Percentiles rank a stretch among this genome's conserved stretches.
Conservation (phyloP, 371 early-diverging fungal species). For the Apophysomyces sp. region DNA sequence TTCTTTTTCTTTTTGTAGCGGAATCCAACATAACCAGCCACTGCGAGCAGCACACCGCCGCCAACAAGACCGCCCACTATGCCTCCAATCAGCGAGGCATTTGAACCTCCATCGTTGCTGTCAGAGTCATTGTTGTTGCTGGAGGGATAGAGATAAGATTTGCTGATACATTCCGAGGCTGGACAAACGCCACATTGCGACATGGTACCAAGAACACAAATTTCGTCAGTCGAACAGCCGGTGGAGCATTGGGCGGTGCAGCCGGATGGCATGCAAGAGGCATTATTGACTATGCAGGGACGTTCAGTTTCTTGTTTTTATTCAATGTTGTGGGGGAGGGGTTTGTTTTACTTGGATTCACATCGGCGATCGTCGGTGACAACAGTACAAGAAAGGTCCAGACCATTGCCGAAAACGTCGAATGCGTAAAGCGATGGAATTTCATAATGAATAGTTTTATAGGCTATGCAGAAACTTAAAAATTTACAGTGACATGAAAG, state of each 20-base stretch:
- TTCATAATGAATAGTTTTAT: neutral
- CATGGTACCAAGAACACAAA: conserved; percentile 41
- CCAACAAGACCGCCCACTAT: conserved; percentile 10
- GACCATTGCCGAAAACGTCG: neutral
- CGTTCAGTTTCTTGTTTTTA: neutral
- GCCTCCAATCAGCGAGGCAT: conserved; percentile 8
- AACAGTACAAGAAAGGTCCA: neutral
- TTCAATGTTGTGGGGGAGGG: too few species aligned
- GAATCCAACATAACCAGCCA: neutral
- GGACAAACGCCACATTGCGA: conserved; percentile 41
- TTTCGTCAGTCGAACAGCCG: conserved; percentile 22
- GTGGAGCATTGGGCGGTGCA: conserved; percentile 32
- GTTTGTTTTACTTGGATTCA: neutral
- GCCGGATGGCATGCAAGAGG: conserved; percentile 20
- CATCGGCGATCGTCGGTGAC: neutral
- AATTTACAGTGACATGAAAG: neutral
- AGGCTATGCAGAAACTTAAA: neutral
- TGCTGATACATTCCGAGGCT: conserved; percentile 30
- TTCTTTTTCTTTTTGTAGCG: conserved; percentile 1
- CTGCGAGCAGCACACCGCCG: neutral
- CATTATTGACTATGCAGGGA: neutral
- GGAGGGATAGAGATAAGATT: neutral
- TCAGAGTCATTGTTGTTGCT: neutral
- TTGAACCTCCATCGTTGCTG: conserved; percentile 6
- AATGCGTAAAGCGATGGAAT: neutral